Base-by-base conservation (phyloP, 164 flowering plant genomes). In the Chloranthus sessilifolius region DNA sequence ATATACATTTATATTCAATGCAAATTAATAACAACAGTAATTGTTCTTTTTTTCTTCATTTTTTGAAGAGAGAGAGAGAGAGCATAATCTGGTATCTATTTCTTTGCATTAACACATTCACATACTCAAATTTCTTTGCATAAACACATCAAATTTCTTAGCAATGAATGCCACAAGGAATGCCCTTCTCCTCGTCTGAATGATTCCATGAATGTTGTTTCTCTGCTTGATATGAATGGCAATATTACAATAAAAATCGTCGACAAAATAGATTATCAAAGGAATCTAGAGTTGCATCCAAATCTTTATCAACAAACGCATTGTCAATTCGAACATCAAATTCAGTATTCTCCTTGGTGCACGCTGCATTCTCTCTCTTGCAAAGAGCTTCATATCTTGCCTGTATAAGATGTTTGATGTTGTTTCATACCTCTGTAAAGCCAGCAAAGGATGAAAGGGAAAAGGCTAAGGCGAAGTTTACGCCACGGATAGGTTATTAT, bases 391-490 rank as follows among this genome's bases (percentile, higher is more conserved):
- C 96, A 48, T 76, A 82, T 81, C 97, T 90, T 74, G 82, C 97
- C 99, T 94, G 99, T 80, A 87, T 73, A 87, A 87, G 88, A 94
- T 74, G 83, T 87, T 92, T 60, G 78, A 79, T 51, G 78, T 77
- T 81, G 83, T 75, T 85, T 92, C 90, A 88, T 76, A 77, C 79
- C 79, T 83, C 76, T 80, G 95, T 88, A 78, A 79, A 78, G 76
- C 76, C 74, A 81, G 83, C 78, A 80, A 23, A 74, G 77, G 77
- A 76, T 60, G 67, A 84, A 71, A 80, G 84, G 89, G 83, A 75
- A 81, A 71, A 73, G 40, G 85, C 87, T 73, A 82, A 81, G 81
- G 78, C 75, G 74, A 65, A 73, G 81, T 74, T 76, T 66, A 64
- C 71, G 66, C 30, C 31, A 16, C 17, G 27, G 38, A 53, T 40